A percentile compares a stretch with the other conserved stretches of the same genome.
phyloP scores from a whole-genome alignment of 2,329 filamentous ascomycete genomes.

The Aspergillus sp. region DNA sequence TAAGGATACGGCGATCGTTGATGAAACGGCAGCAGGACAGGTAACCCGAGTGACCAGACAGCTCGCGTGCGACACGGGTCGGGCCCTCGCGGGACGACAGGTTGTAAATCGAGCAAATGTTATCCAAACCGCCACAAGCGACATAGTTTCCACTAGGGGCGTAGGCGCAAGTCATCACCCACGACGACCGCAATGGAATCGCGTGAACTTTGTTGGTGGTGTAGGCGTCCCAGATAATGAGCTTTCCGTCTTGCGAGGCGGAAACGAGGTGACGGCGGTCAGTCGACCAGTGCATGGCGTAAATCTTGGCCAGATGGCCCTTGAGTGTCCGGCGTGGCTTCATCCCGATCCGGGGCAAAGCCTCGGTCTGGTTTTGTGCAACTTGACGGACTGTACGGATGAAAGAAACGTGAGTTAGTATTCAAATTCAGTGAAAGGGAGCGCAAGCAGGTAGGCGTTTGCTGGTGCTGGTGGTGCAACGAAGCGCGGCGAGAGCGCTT shows the following conservation, averaged over 20 bases:
- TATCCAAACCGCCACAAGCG: constrained; percentile 95
- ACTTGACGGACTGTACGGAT: constrained; percentile 73
- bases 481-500: background rate
- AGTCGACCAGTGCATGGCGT: constrained; percentile 99
- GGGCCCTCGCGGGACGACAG: constrained; percentile 95
- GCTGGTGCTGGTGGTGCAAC: background rate
- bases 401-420: constrained; percentile 17
- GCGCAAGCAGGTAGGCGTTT: background rate
- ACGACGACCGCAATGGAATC: constrained; percentile 92
- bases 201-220: constrained; percentile 99
- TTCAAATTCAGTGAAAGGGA: constrained; percentile 3
- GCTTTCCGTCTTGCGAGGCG: constrained; percentile 96
- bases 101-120: constrained; percentile 99
- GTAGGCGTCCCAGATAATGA: constrained; percentile 99
- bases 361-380: constrained; percentile 84
- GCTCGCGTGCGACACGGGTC: constrained; percentile 87
- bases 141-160: constrained; percentile 97
- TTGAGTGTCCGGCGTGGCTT: constrained; percentile 95
- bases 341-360: constrained; percentile 90
- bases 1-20: constrained; percentile 95
- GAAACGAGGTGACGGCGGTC: constrained; percentile 95
- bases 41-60: constrained; percentile 95
- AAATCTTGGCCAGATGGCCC: constrained; percentile 97
- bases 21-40: constrained; percentile 98
- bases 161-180: constrained; percentile 99